Evolutionary conservation across 2,329 filamentous ascomycete species (phyloP).

Genomic region (Aspergillus melleus): DNA sequence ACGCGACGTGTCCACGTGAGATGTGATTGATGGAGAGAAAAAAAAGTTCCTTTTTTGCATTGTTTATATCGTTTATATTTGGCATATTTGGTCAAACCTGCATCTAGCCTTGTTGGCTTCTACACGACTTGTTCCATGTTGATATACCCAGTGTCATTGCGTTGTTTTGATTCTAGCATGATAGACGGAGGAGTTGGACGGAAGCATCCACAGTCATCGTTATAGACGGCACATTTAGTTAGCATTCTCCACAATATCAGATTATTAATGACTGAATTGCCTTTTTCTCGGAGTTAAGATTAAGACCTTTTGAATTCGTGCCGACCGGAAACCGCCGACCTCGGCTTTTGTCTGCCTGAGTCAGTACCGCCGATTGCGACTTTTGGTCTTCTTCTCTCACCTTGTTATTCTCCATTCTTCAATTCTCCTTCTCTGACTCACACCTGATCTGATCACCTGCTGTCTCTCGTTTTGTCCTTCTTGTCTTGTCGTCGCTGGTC

Average conservation of each 20-base stretch:
- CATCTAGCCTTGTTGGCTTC: not conserved
- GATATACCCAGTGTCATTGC: slow-evolving; percentile 21
- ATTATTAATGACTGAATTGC: no score
- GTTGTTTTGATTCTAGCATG: slow-evolving; percentile 10
- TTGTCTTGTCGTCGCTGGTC: not conserved
- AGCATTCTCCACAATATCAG: not conserved
- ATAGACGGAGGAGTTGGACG: slow-evolving; percentile 13
- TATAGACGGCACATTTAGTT: not conserved
- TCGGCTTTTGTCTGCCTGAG: not conserved
- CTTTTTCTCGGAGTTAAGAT: no score
- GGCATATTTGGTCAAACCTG: not conserved
- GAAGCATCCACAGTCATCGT: not conserved
- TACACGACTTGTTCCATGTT: slow-evolving; percentile 9
- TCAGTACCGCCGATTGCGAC: not conserved
- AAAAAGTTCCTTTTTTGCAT: slow-evolving; percentile 3
- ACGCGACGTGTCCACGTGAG: slow-evolving; percentile 10
- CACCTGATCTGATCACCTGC: not conserved
- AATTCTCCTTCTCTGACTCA: no score
- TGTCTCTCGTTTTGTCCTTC: not conserved
- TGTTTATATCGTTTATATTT: not conserved
- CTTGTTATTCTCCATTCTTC: no score
- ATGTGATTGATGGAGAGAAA: slow-evolving; percentile 13
- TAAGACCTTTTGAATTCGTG: no score
- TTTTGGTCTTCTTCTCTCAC: no score
- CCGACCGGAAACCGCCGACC: not conserved